A percentile compares a stretch with the other conserved stretches of the same genome.
Conservation (phyloP, 2,329 filamentous ascomycete species). For the Aspergillus pseudonomiae region DNA sequence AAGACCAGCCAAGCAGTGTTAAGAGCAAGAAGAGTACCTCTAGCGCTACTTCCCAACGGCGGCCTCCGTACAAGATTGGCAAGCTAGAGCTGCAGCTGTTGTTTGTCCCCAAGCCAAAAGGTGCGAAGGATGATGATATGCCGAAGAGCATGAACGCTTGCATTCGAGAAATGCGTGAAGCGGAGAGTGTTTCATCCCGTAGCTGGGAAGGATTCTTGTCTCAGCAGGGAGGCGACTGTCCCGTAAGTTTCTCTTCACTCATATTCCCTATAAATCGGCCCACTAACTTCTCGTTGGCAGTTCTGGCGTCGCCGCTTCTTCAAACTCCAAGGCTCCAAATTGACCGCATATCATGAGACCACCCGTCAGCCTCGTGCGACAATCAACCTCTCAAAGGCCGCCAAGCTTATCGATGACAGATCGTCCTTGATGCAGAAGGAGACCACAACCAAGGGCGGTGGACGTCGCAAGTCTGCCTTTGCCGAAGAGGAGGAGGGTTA, state of each 20-base stretch:
- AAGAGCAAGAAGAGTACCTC: constrained; percentile 84
- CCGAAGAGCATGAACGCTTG: constrained; percentile 99
- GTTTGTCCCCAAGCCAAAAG: constrained; percentile 91
- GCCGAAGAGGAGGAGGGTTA: constrained; percentile 98
- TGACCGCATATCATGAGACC: constrained; percentile 94
- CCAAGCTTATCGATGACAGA: constrained; percentile 90
- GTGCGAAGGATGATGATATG: constrained; percentile 89
- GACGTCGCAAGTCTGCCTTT: constrained; percentile 89
- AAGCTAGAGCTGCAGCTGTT: constrained; percentile 92
- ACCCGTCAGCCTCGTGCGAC: constrained; percentile 94
- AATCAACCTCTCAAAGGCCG: constrained; percentile 92
- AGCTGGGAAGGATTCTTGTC: constrained; percentile 88
- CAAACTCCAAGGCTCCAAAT: constrained; percentile 84
- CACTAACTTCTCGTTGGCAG: constrained; percentile 48
- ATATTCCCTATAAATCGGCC: neutral
- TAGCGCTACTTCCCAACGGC: constrained; percentile 61
- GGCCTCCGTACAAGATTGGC: constrained; percentile 94
- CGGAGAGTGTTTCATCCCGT: constrained; percentile 75
- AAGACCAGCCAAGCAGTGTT: constrained; percentile 81
- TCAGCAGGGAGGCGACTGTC: constrained; percentile 96
- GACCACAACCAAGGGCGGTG: constrained; percentile 73
- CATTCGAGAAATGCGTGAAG: constrained; percentile 88
- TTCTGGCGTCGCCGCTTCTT: constrained; percentile 99
- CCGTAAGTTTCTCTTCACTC: constrained; percentile 63
- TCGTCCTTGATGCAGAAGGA: constrained; percentile 81